Base-by-base conservation (phyloP, 768 basidiomycete species). In the Suillus hirtellus region DNA sequence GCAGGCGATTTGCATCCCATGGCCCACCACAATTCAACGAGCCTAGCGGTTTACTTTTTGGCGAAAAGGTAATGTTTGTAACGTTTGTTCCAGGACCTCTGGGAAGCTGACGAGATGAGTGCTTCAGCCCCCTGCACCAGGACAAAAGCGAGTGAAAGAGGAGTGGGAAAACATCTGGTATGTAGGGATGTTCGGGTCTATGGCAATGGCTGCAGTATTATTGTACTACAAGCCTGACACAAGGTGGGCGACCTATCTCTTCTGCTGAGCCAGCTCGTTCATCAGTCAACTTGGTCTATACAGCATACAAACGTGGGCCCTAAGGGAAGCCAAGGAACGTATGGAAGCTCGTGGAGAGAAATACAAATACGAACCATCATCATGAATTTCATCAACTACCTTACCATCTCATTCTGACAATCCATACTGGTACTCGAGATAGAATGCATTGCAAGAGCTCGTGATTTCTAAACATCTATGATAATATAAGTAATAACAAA, bases 331-430 rank as follows among this genome's bases (percentile, higher is more conserved):
- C 11, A 93, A 95, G 76, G 81, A 81, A 62, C 82, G 95, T 66
- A 93, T 97, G 92, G 93, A 95, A 70, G 93, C 89, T 14, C 86
- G 94, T n/a, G 94, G 92, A 58, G 95, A 96, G 79, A 86, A 89
- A 72, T 89, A 90, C 75, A 86, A 90, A 80, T 94, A 95, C 72
- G 86, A 89, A 71, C 83, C 90, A 34, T 80, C 83, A 62, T 72
- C 74, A 65, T 76, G 73, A 67, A 65, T 63, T 46, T 12, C 24
- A 38, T 54, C 17, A 35, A 15, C 60, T 53, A 35, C 15, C 37
- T 34, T 31, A 40, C 56, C 38, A 59, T 60, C 59, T 50, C 37
- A 58, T 58, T 42, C 40, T 58, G 40, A 31, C 40, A 58, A 42
- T 58, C 1, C 40, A 58, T 58, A 40, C 40, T 42, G 27, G 24